These are phyloP conservation scores for Parafenestella ontariensis DNA, from an alignment of 2,329 filamentous ascomycete genomes.

Conservation along the genomic window DNA sequence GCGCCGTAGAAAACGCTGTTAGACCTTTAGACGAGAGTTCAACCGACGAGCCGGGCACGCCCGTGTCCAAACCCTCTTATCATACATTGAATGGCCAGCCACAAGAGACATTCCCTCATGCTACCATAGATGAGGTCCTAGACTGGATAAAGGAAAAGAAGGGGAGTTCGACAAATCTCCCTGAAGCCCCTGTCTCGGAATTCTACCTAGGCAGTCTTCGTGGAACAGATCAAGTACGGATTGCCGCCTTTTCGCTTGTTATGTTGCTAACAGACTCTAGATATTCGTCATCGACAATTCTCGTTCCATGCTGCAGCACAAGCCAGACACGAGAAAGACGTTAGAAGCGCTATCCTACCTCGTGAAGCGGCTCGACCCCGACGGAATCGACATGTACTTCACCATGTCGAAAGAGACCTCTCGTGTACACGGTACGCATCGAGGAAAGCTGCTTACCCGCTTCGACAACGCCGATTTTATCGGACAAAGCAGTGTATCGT, in stretches of 20 bases:
- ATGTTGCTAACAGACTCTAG: not conserved
- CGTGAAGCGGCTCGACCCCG: slow-evolving; percentile 20
- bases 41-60: not conserved
- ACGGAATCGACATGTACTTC: slow-evolving; percentile 28
- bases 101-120: not conserved
- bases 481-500: slow-evolving; percentile 7
- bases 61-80: not conserved
- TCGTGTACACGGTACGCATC: not conserved
- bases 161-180: not conserved
- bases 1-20: too few species aligned
- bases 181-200: not conserved
- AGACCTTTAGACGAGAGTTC: too few species aligned
- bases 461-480: not conserved
- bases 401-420: not conserved
- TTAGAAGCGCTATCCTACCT: slow-evolving; percentile 19
- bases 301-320: slow-evolving; percentile 12
- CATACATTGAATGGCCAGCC: not conserved
- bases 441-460: not conserved
- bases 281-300: slow-evolving; percentile 29
- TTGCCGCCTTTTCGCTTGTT: not conserved
- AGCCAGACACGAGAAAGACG: not conserved
- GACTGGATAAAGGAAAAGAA: not conserved
- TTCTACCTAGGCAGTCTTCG: slow-evolving; percentile 4
- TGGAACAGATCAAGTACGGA: slow-evolving; percentile 20
- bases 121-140: not conserved